Evolutionary conservation across 495 filamentous ascomycete genomes (phyloP).

Genomic region (Penicillium pancosmium): DNA sequence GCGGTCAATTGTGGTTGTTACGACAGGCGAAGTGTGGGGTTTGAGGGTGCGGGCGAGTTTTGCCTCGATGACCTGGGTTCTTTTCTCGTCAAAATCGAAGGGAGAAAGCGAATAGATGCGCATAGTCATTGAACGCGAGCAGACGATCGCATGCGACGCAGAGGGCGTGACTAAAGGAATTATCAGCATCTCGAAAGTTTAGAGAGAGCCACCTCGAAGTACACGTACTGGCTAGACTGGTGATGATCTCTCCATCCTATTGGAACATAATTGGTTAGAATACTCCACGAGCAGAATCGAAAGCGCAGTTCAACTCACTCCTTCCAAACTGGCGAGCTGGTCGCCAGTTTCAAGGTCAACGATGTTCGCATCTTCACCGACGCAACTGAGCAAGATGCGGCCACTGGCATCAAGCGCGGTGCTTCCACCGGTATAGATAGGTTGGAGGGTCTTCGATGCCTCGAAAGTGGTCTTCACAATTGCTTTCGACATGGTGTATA

Average conservation of each 20-base stretch:
- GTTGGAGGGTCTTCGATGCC: conserved; percentile 76
- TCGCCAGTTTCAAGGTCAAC: conserved; percentile 83
- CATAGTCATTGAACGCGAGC: conserved; percentile 93
- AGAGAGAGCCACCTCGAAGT: conserved; percentile 3
- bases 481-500: conserved; percentile 48
- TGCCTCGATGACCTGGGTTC: conserved; percentile 56
- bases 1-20: conserved; percentile 78
- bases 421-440: conserved; percentile 90
- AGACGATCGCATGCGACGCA: conserved; percentile 82
- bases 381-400: conserved; percentile 78
- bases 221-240: conserved; percentile 74
- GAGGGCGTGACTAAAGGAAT: conserved; percentile 73
- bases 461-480: conserved; percentile 83
- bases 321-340: conserved; percentile 84
- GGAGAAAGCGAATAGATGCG: conserved; percentile 77
- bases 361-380: conserved; percentile 86
- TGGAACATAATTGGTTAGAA: conserved; percentile 14
- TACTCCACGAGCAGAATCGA: conserved; percentile 18
- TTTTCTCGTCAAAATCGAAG: conserved; percentile 43
- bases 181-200: conserved; percentile 7
- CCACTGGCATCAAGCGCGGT: conserved; percentile 82
- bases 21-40: conserved; percentile 86
- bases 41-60: conserved; percentile 78
- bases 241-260: conserved; percentile 91
- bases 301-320: conserved; percentile 57